Evolutionary conservation across 129 eudicot species (phyloP).

Genomic region (Flaveria sonorensis): DNA sequence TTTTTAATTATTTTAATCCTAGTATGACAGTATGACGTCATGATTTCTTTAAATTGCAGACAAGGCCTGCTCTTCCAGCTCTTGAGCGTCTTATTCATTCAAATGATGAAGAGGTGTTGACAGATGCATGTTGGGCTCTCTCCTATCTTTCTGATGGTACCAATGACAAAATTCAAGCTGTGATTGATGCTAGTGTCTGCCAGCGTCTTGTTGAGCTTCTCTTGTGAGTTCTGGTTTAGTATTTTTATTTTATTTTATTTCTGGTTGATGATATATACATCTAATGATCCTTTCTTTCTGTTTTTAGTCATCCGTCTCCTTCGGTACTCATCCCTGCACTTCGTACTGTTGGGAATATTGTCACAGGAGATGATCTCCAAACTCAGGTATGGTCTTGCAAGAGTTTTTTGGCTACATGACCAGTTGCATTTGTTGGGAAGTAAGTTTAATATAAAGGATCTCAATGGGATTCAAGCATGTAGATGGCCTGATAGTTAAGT

Average conservation of each 20-base stretch:
- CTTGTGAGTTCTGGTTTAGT: constrained; percentile 46
- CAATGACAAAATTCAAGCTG: constrained; percentile 87
- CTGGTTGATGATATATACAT: not conserved
- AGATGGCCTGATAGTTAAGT: not conserved
- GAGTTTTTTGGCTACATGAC: not conserved
- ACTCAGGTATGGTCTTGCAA: constrained; percentile 60
- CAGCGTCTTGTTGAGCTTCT: constrained; percentile 82
- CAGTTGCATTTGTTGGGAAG: not conserved
- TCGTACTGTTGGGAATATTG: constrained; percentile 86
- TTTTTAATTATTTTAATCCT: not conserved
- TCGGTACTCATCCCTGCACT: constrained; percentile 81
- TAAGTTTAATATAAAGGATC: not conserved
- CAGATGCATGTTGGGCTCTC: constrained; percentile 94
- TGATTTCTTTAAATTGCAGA: constrained; percentile 37
- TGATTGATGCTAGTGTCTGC: constrained; percentile 72
- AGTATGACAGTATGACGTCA: not conserved
- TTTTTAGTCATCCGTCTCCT: constrained; percentile 72
- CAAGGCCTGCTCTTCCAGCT: constrained; percentile 82
- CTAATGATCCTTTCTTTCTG: not conserved
- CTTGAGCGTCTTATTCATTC: constrained; percentile 68
- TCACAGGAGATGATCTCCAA: constrained; percentile 82
- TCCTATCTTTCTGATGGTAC: constrained; percentile 87
- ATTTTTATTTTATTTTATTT: not conserved
- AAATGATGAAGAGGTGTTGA: constrained; percentile 77
- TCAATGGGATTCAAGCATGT: not conserved